Conservation (phyloP, 805 yeast genomes). For the Suhomyces tanzawaensis region DNA sequence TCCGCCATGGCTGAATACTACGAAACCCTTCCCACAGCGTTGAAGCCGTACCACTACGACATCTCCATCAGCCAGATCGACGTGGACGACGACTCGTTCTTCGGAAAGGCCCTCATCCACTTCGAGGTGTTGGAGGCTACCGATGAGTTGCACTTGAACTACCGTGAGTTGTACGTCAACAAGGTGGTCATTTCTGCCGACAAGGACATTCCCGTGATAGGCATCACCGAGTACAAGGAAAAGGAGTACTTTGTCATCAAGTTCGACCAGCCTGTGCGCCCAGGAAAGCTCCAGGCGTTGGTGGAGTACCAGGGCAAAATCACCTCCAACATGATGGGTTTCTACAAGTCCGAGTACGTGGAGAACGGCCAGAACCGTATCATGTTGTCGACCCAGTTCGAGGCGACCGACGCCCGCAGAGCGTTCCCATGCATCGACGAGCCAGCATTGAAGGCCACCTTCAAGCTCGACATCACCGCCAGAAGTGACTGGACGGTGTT, state of each 20-base stretch:
- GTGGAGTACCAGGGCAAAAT: slow-evolving; percentile 43
- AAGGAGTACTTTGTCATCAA: slow-evolving; percentile 63
- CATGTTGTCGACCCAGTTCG: slow-evolving; percentile 55
- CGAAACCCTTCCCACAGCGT: slow-evolving; percentile 57
- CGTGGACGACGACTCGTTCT: slow-evolving; percentile 41
- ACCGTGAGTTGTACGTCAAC: slow-evolving; percentile 38
- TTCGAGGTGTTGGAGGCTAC: slow-evolving; percentile 45
- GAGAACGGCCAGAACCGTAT: slow-evolving; percentile 36
- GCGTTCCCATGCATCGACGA: slow-evolving; percentile 61
- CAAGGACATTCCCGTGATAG: slow-evolving; percentile 19
- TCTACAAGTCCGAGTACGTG: slow-evolving; percentile 47
- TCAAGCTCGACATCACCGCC: slow-evolving; percentile 43
- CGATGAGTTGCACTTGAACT: slow-evolving; percentile 46
- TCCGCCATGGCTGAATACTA: slow-evolving; percentile 24
- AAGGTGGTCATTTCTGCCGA: slow-evolving; percentile 3
- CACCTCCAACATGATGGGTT: slow-evolving; percentile 57
- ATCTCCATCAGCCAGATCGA: slow-evolving; percentile 62
- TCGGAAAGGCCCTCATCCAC: slow-evolving; percentile 48
- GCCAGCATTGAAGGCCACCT: slow-evolving; percentile 55
- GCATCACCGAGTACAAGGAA: slow-evolving; percentile 40
- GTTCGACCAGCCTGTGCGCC: slow-evolving; percentile 29
- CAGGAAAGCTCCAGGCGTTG: slow-evolving; percentile 19
- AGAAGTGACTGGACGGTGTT: slow-evolving; percentile 37
- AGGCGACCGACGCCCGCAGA: slow-evolving; percentile 57
- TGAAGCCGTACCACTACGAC: slow-evolving; percentile 73